Percentiles rank a stretch among this genome's conserved stretches.
Evolutionary conservation across 306 rosid species (phyloP).

Genomic region (Malus domestica): DNA sequence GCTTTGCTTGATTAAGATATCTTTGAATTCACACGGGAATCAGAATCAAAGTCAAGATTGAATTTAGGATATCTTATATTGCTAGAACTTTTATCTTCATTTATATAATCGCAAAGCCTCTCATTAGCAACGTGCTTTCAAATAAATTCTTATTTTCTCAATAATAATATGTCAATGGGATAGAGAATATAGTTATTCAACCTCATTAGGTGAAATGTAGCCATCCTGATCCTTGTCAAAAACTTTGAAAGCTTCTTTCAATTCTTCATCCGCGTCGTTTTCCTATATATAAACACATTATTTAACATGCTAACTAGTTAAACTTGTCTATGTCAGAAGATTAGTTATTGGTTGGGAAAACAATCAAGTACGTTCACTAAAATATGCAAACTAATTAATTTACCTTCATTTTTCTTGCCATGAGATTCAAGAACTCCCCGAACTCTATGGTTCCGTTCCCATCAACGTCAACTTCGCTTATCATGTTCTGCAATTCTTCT

Average conservation of each 20-base stretch:
- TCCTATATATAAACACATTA: constrained; percentile 20
- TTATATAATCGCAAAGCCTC: background rate
- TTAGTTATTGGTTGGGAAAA: background rate
- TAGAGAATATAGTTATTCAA: background rate
- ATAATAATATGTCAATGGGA: background rate
- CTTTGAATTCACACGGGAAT: background rate
- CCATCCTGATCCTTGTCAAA: constrained; percentile 69
- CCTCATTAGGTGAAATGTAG: constrained; percentile 61
- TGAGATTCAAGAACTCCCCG: constrained; percentile 60
- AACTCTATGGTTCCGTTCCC: constrained; percentile 59
- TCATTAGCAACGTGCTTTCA: background rate
- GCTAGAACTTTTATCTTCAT: background rate
- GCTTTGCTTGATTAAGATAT: background rate
- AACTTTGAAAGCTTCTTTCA: constrained; percentile 55
- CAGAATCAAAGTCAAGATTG: background rate
- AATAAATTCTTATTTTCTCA: background rate
- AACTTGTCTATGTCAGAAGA: background rate
- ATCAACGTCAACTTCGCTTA: constrained; percentile 40
- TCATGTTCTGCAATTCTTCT: constrained; percentile 53
- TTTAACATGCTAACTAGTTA: background rate
- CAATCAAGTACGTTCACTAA: background rate
- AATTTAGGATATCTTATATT: background rate
- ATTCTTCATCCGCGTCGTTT: constrained; percentile 47
- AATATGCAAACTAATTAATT: background rate
- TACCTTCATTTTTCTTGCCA: constrained; percentile 60